phyloP scores from a whole-genome alignment of 2,329 filamentous ascomycete genomes.

The Teratosphaeria epicoccoides region DNA sequence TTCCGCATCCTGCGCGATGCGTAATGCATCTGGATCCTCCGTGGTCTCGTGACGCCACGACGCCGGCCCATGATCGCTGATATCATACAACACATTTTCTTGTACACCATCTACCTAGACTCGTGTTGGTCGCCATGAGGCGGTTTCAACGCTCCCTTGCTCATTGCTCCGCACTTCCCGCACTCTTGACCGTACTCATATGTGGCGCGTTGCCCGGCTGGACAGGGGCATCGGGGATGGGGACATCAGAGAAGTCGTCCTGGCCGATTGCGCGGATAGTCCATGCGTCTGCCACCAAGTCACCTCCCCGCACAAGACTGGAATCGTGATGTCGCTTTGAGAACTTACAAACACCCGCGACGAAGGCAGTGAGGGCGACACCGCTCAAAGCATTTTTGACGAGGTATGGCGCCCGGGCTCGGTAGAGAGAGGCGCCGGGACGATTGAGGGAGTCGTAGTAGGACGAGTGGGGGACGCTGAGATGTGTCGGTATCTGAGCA shows the following conservation, averaged over 20 bases:
- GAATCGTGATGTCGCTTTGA: neutral
- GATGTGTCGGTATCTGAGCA: neutral
- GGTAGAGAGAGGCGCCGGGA: constrained; percentile 79
- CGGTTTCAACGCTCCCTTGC: neutral
- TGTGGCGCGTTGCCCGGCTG: constrained; percentile 28
- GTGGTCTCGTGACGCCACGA: neutral
- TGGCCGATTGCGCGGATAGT: constrained; percentile 81
- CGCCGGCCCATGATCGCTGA: neutral
- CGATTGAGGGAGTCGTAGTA: constrained; percentile 88
- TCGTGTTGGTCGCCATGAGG: neutral
- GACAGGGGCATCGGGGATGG: constrained; percentile 65
- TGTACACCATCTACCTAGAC: neutral
- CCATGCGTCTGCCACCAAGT: constrained; percentile 47
- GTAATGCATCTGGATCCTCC: neutral
- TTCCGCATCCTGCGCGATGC: neutral
- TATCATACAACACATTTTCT: neutral
- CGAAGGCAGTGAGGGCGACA: constrained; percentile 60
- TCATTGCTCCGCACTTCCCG: neutral
- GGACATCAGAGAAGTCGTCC: constrained; percentile 93
- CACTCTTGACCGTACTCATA: constrained; percentile 3
- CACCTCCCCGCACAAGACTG: neutral
- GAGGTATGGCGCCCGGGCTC: constrained; percentile 83
- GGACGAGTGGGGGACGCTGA: constrained; percentile 55
- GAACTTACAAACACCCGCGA: constrained; percentile 75
- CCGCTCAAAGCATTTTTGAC: constrained; percentile 82